phyloP scores from a whole-genome alignment of 2,329 filamentous ascomycete genomes.

The Aureobasidium sp. region DNA sequence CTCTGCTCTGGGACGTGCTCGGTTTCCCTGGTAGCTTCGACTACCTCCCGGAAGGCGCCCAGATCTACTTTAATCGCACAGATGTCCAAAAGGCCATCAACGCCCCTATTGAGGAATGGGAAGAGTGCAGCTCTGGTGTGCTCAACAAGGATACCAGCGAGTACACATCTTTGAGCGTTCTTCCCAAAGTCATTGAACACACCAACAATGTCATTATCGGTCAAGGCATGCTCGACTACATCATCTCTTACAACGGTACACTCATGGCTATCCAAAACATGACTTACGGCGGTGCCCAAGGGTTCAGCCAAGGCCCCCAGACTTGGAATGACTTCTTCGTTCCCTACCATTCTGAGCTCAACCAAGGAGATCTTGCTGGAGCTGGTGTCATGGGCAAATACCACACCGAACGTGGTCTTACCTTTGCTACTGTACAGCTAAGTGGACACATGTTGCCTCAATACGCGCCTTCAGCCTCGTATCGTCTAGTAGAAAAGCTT shows the following conservation, averaged over 20 bases:
- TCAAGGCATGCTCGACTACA: constrained; percentile 62
- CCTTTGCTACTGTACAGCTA: constrained; percentile 56
- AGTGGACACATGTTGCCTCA: constrained; percentile 61
- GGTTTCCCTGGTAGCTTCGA: constrained; percentile 57
- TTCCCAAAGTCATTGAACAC: constrained; percentile 64
- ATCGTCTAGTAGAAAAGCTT: constrained; percentile 66
- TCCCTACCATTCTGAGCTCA: constrained; percentile 49
- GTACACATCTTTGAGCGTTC: constrained; percentile 48
- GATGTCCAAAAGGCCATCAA: constrained; percentile 64
- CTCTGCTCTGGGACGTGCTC: constrained; percentile 59
- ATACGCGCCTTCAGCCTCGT: constrained; percentile 60
- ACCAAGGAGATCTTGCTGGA: constrained; percentile 44
- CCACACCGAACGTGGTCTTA: constrained; percentile 68
- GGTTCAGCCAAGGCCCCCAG: constrained; percentile 54
- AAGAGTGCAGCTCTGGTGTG: constrained; percentile 46
- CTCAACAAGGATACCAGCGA: constrained; percentile 42
- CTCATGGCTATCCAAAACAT: constrained; percentile 71
- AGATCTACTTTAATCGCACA: constrained; percentile 61
- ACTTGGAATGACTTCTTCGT: constrained; percentile 56
- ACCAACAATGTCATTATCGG: constrained; percentile 66
- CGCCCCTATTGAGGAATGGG: constrained; percentile 50
- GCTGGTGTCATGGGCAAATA: constrained; percentile 61
- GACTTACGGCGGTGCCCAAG: constrained; percentile 65
- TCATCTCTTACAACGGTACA: constrained; percentile 60
- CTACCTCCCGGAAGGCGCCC: constrained; percentile 55